Evolutionary conservation across 2,329 filamentous ascomycete genomes (phyloP), one percentile per base, ranked within the genome.

Genomic region (Microdochium paspali): DNA sequence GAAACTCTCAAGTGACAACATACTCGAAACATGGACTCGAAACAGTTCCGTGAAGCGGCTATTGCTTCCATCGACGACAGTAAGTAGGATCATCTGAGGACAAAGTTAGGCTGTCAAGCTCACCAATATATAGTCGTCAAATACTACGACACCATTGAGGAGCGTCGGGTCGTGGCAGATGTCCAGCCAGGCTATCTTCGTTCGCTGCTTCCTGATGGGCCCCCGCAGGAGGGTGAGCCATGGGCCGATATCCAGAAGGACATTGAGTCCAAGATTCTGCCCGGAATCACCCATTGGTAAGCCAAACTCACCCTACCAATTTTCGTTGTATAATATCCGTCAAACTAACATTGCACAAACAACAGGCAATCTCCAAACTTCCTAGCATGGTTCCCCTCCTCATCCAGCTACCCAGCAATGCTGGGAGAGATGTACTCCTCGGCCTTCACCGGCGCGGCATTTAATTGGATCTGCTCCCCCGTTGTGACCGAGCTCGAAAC

Each of bases 391-490:
- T 97, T 93, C 68, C 87, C 91, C 1, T 88, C 88, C 45, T 82
- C 80, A 23, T 82, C 84, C 46, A 87, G 85, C 30, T 96, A 85
- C 61, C 90, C 91, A 0, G 80, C 83, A 24, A 91, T 95, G 64
- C 76, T 97, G 10, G 91, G 89, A 20, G 91, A 97, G 68, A 82
- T 97, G 71, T 97, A 95, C 72, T 88, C 82, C 40, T 84, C 87
- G 4, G 85, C 89, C 6, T 90, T 96, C 67, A 93, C 83, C 12
- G 87, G 87, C 15, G 89, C 91, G 1, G 89, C 89, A 32, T 97
- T 97, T 74, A 97, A 97, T 68, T 97, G 91, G 91, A 82, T 96
- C 53, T 96, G 91, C 68, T 90, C 84, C 5, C 91, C 91, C 1
- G 90, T 87, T 6, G 84, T 93, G 18, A 97, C 91, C 0, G 91